Percentiles rank a stretch among this genome's conserved stretches.
Conservation (phyloP, 2,329 filamentous ascomycete species). For the Sclerotinia sclerotiorum region DNA sequence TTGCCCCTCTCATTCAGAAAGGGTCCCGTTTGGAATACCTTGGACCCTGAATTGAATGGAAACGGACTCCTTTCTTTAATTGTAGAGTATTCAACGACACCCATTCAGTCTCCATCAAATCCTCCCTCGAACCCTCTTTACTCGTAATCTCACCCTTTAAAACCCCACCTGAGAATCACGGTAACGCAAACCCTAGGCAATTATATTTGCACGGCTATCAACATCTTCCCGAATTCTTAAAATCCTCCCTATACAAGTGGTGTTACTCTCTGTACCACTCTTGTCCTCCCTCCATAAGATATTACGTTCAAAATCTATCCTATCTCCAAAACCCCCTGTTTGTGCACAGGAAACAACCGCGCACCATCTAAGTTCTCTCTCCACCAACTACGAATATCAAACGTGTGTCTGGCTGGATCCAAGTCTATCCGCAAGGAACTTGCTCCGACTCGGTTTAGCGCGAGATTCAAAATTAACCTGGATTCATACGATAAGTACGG, state of each 20-base stretch:
- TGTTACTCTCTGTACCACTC: background rate
- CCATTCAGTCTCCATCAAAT: background rate
- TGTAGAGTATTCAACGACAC: background rate
- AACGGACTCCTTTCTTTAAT: background rate
- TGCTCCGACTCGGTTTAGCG: background rate
- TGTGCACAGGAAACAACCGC: background rate
- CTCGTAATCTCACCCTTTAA: background rate
- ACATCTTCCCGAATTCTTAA: background rate
- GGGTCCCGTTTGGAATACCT: too few species aligned
- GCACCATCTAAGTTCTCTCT: background rate
- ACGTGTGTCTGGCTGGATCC: conserved; percentile 4
- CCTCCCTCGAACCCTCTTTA: background rate
- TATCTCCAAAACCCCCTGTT: background rate
- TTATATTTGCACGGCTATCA: background rate
- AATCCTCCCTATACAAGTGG: background rate
- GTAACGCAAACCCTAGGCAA: background rate
- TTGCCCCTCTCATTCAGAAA: too few species aligned
- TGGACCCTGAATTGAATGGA: background rate
- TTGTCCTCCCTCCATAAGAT: background rate
- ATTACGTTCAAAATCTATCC: background rate
- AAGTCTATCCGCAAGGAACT: background rate
- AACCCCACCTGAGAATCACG: conserved; percentile 4
- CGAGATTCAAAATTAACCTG: background rate
- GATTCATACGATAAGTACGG: background rate
- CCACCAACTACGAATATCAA: conserved; percentile 14